These are phyloP conservation scores for Priceomyces haplophilus DNA, from an alignment of 805 yeast genomes.

Conservation along the genomic window DNA sequence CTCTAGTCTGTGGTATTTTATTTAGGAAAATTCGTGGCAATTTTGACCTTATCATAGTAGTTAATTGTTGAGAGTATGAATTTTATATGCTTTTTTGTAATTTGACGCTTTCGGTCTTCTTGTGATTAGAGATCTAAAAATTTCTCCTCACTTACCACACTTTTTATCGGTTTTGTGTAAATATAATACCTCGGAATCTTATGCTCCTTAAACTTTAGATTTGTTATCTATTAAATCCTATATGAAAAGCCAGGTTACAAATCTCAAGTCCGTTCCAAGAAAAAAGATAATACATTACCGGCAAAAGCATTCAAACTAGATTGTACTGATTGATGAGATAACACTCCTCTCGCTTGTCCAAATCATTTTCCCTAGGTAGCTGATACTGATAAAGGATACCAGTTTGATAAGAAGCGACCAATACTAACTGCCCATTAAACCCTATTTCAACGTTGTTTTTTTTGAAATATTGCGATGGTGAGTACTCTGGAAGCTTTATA, in stretches of 20 bases:
- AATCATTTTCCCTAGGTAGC: conserved; percentile 23
- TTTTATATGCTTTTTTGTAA: background rate
- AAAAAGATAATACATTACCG: too few relatives aligned
- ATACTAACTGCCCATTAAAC: conserved; percentile 29
- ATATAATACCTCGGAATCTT: background rate
- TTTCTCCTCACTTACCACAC: conserved; percentile 10
- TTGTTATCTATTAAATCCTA: background rate
- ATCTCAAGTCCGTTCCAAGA: too few relatives aligned
- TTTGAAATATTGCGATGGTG: conserved; percentile 12
- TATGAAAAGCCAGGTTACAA: too few relatives aligned
- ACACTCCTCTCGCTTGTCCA: conserved; percentile 30
- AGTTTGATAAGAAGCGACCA: conserved; percentile 37
- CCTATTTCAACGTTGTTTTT: conserved; percentile 34
- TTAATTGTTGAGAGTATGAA: background rate
- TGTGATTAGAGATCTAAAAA: conserved; percentile 8
- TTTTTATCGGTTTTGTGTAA: conserved; percentile 3
- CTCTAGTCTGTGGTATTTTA: background rate
- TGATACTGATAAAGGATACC: conserved; percentile 40
- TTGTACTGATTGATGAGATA: conserved; percentile 25
- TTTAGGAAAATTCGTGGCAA: background rate
- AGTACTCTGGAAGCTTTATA: conserved; percentile 34
- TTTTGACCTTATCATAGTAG: background rate
- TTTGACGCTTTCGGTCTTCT: conserved; percentile 2
- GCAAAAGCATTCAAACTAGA: background rate
- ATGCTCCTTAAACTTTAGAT: background rate